Base-by-base conservation (phyloP, 768 basidiomycete genomes). In the Candolleomyces eurysporus region DNA sequence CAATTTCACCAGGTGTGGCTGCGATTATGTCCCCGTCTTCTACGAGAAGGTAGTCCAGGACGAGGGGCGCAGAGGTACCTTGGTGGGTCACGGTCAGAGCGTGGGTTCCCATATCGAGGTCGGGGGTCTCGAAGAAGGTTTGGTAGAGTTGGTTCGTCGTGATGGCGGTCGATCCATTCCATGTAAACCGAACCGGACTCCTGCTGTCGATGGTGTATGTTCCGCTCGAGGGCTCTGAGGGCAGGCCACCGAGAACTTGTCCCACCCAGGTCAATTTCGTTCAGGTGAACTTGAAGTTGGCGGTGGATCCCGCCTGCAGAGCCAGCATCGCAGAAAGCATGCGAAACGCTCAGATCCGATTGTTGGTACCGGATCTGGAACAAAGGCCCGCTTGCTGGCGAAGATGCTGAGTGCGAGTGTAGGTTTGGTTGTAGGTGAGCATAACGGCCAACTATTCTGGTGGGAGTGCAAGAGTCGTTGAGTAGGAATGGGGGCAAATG, bases 391-490 rank as follows among this genome's bases (percentile, higher is more conserved):
- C n/a, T 61, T 57, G 9, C 52, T 56, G 49, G 60, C 61, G 19
- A 45, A 61, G 13, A 61, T 64, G 5, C 60, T 65, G 14, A 70
- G 61, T 2, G 65, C 63, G 16, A 68, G 21, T 5, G 64, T 66
- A 21, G 3, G 54, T 57, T 13, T 50, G 56, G 3, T 48, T 36
- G 40, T 51, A 56, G 65, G 64, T 66, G 45, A 22, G 53, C 69
- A 70, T 13, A 68, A 58, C 48, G 54, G 55, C 63, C 66, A 70
- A 19, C 67, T 66, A 49, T 70, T 67, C 32, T 62, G 57, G 0
- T 48, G 49, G 5, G 55, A 63, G 1, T 59, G 19, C n/a, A 61
- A 65, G 19, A 64, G 61, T n/a, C 39, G 19, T 17, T 48, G 26
- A n/a, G 60, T n/a, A 5, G 16, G n/a, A 5, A 61, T 55, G 11